phyloP scores from a whole-genome alignment of 139 green algal genomes.

The Nannochloris sp. region DNA sequence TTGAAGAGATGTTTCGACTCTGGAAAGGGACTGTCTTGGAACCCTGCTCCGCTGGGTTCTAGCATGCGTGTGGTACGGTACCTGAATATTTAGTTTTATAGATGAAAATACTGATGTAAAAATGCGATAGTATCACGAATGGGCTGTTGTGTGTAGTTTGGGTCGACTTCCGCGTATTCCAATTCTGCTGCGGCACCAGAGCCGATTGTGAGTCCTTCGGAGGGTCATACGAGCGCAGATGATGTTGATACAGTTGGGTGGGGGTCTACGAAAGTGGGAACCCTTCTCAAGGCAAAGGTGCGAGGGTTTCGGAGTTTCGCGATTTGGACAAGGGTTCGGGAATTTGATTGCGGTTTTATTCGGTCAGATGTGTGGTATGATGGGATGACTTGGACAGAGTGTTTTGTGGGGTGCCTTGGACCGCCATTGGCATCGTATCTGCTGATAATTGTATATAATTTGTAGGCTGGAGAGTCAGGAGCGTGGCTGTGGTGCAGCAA shows the following conservation, averaged over 20 bases:
- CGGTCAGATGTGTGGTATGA: background rate
- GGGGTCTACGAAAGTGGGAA: conserved; percentile 10
- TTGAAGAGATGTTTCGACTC: too few relatives aligned
- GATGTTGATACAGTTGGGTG: conserved; percentile 26
- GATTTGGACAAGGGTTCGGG: background rate
- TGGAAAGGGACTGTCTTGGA: too few relatives aligned
- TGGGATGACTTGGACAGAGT: background rate
- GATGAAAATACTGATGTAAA: background rate
- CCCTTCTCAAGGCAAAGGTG: background rate
- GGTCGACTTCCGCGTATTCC: background rate
- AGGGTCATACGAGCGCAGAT: background rate
- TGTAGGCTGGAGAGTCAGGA: conserved; percentile 29
- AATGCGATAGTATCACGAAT: too few relatives aligned
- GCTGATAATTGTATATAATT: background rate
- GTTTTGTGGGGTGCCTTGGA: background rate
- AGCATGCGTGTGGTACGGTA: background rate
- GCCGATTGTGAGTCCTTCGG: background rate
- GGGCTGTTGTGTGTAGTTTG: conserved; percentile 7
- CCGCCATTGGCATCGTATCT: background rate
- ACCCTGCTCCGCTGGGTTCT: too few relatives aligned
- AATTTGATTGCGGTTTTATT: background rate
- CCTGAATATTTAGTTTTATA: background rate
- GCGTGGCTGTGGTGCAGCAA: conserved; percentile 46
- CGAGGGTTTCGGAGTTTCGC: conserved; percentile 13
- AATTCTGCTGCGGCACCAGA: background rate